phyloP scores from a whole-genome alignment of 345 rosid species.

The Arabidopsis thaliana region DNA sequence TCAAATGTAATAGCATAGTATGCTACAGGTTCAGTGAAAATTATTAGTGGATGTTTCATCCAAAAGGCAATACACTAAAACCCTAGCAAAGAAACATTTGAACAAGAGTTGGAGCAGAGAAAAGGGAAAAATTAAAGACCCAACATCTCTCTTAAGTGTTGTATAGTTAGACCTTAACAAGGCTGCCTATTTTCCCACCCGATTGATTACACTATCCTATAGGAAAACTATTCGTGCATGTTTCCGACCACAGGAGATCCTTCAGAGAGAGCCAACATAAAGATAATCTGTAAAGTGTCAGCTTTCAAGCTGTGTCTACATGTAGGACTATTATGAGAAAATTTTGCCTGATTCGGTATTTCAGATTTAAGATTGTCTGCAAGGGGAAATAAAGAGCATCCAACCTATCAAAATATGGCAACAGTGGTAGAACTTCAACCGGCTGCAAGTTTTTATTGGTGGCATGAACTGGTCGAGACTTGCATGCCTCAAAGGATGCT shows the following conservation, averaged over 20 bases:
- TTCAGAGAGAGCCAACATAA: slow-evolving; percentile 26
- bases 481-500: slow-evolving; percentile 85
- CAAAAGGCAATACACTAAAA: slow-evolving; percentile 20
- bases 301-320: slow-evolving; percentile 18
- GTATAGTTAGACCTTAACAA: slow-evolving; percentile 20
- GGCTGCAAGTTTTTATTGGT: slow-evolving; percentile 78
- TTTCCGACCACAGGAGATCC: slow-evolving; percentile 1
- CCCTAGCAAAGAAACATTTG: slow-evolving; percentile 16
- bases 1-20: slow-evolving; percentile 27
- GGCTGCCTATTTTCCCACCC: slow-evolving; percentile 22
- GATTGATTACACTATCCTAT: slow-evolving; percentile 17
- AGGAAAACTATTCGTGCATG: slow-evolving; percentile 13
- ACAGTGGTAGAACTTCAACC: slow-evolving; percentile 75
- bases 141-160: slow-evolving; percentile 20
- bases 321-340: slow-evolving; percentile 6
- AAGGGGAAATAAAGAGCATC: slow-evolving; percentile 36
- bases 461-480: slow-evolving; percentile 82
- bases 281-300: background rate
- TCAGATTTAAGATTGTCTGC: slow-evolving; percentile 23
- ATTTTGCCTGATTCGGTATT: slow-evolving; percentile 6
- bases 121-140: background rate
- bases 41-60: slow-evolving; percentile 10
- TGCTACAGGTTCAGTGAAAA: slow-evolving; percentile 18
- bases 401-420: slow-evolving; percentile 91
- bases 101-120: slow-evolving; percentile 13